These are phyloP conservation scores for Podospora pseudoanserina DNA, from an alignment of 495 filamentous ascomycete genomes.

Conservation along the genomic window DNA sequence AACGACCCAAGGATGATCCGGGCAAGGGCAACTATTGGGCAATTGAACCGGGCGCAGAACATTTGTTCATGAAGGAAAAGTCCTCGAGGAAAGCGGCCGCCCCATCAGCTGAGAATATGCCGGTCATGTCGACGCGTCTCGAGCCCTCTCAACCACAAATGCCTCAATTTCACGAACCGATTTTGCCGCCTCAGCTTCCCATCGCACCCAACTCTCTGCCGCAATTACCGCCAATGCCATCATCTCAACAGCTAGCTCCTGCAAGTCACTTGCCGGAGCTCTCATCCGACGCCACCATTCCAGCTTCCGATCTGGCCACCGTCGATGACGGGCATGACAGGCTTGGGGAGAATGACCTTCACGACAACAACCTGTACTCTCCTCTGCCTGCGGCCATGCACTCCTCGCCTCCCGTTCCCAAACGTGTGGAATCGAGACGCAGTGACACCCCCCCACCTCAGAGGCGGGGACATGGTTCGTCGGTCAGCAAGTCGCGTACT, in stretches of 20 bases:
- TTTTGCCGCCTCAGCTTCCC: conserved; percentile 30
- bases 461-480: conserved; percentile 56
- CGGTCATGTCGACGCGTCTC: conserved; percentile 45
- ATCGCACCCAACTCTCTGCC: conserved; percentile 34
- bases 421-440: conserved; percentile 53
- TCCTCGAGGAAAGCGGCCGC: conserved; percentile 47
- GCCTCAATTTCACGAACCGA: conserved; percentile 25
- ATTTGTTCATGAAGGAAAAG: conserved; percentile 85
- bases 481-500: conserved; percentile 51
- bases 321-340: conserved; percentile 59
- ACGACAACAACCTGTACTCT: conserved; percentile 58
- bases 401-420: conserved; percentile 84
- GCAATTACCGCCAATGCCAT: conserved; percentile 25
- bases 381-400: conserved; percentile 53
- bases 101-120: conserved; percentile 43
- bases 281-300: conserved; percentile 94
- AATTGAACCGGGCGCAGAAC: conserved; percentile 82
- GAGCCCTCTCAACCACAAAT: conserved; percentile 37
- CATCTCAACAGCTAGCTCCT: conserved; percentile 27
- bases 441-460: conserved; percentile 74
- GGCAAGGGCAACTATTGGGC: conserved; percentile 99
- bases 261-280: conserved; percentile 50
- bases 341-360: conserved; percentile 46
- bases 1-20: conserved; percentile 93
- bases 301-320: conserved; percentile 69